These are phyloP conservation scores for Volvox carteri DNA, from an alignment of 163 green algal genomes.

Conservation along the genomic window DNA sequence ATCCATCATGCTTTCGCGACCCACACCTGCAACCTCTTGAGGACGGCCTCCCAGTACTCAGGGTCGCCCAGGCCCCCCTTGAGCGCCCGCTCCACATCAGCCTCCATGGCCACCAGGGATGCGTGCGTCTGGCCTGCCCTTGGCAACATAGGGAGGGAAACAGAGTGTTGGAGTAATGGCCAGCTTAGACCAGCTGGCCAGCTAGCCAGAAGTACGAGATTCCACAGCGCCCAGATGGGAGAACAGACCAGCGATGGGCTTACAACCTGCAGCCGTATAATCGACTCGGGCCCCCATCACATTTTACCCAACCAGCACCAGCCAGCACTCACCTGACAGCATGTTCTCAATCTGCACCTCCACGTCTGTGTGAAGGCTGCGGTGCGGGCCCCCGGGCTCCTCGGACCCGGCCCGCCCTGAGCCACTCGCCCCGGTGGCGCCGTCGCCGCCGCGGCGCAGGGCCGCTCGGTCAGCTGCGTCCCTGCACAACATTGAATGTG, in stretches of 20 bases:
- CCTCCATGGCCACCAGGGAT: constrained; percentile 87
- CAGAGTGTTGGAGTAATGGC: too few relatives aligned
- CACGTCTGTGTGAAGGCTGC: constrained; percentile 74
- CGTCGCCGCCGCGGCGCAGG: constrained; percentile 6
- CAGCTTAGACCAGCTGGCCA: neutral
- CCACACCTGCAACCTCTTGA: constrained; percentile 79
- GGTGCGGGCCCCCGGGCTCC: neutral
- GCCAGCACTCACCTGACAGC: constrained; percentile 76
- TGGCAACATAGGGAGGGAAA: neutral
- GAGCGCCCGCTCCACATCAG: constrained; percentile 80
- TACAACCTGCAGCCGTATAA: too few relatives aligned
- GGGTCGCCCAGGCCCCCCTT: constrained; percentile 83
- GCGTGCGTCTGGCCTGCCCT: constrained; percentile 82
- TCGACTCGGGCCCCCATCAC: too few relatives aligned
- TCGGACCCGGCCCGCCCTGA: neutral
- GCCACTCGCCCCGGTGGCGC: neutral
- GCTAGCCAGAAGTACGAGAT: neutral
- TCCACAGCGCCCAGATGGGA: too few relatives aligned
- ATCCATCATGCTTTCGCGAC: too few relatives aligned
- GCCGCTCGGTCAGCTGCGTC: constrained; percentile 46
- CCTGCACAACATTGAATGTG: too few relatives aligned
- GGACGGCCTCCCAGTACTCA: constrained; percentile 94
- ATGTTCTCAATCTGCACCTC: constrained; percentile 80
- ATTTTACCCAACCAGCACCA: too few relatives aligned
- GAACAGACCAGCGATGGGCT: too few relatives aligned